Evolutionary conservation across 2,329 filamentous ascomycete genomes (phyloP), one percentile per base, ranked within the genome.

Genomic region (Metarhizium guizhouense): DNA sequence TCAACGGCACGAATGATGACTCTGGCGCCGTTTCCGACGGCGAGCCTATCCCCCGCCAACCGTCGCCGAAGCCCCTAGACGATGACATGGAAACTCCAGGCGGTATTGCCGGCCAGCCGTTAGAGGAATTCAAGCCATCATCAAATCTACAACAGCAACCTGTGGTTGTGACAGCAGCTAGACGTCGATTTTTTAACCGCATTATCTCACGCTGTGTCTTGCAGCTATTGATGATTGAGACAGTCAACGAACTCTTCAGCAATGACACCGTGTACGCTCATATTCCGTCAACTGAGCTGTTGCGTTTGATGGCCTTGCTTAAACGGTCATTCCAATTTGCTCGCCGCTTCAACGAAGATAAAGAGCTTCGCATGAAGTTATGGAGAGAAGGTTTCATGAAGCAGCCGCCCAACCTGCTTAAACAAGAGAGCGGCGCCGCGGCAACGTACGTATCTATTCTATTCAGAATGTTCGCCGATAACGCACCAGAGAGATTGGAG

Each of bases 311-410:
- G 95, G 84, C 83, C 1, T 80, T 99, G 1, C 79, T 99, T 34
- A 99, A 99, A 74, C 94, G 95, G 68, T 94, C 88, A 32, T 99
- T 96, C 73, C 85, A 95, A 57, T 99, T 99, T 63, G 94, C 95
- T 48, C 92, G 95, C 66, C 88, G 87, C 64, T 99, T 99, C 79
- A 99, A 99, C 70, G 90, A 91, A 60, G 92, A 99, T 73, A 95
- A 96, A 72, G 94, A 97, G 62, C 78, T 99, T 42, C 85, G 94
- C 49, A 95, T 95, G 80, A 84, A 90, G 18, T 79, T 99, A 18
- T 99, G 95, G 90, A 82, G 91, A 52, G 94, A 99, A 70, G 94
- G 95, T 0, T 99, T 99, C 78, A 99, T 99, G 94, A 96, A 95
- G 74, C 94, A 99, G 68, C 93, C 94, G 16, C 94, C 94, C 3